These are phyloP conservation scores for Dryas drummondii DNA, from an alignment of 306 rosid species.

Conservation along the genomic window DNA sequence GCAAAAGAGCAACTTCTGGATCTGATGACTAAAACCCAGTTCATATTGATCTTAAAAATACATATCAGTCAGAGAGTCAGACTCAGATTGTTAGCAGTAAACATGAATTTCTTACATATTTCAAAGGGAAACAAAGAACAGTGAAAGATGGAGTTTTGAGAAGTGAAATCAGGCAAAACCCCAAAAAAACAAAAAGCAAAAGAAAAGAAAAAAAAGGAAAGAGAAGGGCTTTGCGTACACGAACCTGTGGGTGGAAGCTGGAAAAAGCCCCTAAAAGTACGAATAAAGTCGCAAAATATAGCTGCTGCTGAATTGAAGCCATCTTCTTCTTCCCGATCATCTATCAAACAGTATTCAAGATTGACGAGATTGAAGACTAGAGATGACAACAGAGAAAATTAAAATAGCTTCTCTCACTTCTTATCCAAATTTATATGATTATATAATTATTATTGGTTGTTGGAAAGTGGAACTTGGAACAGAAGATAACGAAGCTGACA, in stretches of 20 bases:
- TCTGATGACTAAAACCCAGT: not conserved
- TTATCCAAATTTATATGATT: no score
- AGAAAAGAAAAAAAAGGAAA: not conserved
- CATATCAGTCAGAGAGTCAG: not conserved
- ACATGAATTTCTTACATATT: not conserved
- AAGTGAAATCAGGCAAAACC: not conserved
- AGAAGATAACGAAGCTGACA: no score
- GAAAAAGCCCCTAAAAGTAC: slow-evolving; percentile 26
- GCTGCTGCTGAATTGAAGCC: slow-evolving; percentile 23
- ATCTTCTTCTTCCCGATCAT: slow-evolving; percentile 25
- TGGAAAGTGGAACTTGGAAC: no score
- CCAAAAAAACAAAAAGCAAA: not conserved
- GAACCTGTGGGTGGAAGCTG: slow-evolving; percentile 33
- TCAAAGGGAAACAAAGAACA: not conserved
- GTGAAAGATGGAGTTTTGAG: not conserved
- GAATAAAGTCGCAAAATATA: slow-evolving; percentile 24
- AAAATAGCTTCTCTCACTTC: no score
- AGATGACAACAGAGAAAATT: no score
- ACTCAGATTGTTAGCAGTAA: not conserved
- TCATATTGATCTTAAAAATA: not conserved
- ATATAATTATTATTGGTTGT: no score
- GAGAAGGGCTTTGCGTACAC: not conserved
- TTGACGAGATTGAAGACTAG: no score
- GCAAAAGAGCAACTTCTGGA: not conserved
- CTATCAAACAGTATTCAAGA: not conserved